Base-by-base conservation (phyloP, 2,329 filamentous ascomycete species). In the Penicillium sp. region DNA sequence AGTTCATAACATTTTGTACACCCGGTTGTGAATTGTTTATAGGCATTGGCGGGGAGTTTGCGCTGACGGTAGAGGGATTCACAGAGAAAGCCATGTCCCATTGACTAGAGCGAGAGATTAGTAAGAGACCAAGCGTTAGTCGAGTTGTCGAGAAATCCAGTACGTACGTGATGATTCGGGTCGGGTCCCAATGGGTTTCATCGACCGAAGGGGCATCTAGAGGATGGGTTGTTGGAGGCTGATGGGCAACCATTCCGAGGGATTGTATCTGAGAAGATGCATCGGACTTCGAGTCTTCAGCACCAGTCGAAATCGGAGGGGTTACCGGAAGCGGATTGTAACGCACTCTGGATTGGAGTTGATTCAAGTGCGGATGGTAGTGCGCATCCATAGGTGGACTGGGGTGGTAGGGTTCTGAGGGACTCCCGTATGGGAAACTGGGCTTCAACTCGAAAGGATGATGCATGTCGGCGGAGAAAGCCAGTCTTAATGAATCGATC, bases 11-110 rank as follows among this genome's bases (percentile, higher is more conserved):
- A 53, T 61, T 67, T 63, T 61, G 59, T 42, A 74, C 61, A 31
- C 65, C 59, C 53, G 69, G 69, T 6, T 68, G 49, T 13, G 70
- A 31, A 45, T 68, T 70, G 47, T 64, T 65, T 59, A 74, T 65
- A 31, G 70, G 69, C 68, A 81, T 78, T 10, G 75, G 72, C 8
- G 77, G 74, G 15, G 72, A 78, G 61, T 74, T 75, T 47, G 75
- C 59, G 67, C 77, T 75, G 53, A 73, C 53, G 53, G 66, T 69
- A 12, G 77, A 75, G 65, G 79, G 76, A 59, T 85, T 86, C 75
- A 88, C 90, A 81, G 91, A 90, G 79, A 97, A 97, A 64, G 93
- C 93, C 70, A 89, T 88, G 76, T 96, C 93, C 93, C 93, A 97
- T 81, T 96, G 91, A 75, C 93, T 96, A 69, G 61, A 10, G 49